Conservation (phyloP, 2,329 filamentous ascomycete genomes). For the Lasiodiplodia theobromae region DNA sequence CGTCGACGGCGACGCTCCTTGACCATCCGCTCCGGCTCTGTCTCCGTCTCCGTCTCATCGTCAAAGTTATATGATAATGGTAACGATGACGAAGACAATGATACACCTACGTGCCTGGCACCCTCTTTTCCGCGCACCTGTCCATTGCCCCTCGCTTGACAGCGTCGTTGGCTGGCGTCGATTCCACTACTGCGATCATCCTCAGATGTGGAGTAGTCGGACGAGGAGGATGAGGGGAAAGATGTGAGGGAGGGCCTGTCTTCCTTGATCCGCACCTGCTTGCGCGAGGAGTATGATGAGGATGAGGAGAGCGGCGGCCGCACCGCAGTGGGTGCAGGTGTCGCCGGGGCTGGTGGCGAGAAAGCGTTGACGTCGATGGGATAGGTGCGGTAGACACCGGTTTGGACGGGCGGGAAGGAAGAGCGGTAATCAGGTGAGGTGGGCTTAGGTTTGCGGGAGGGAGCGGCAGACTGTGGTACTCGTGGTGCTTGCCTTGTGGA, state of each 20-base stretch:
- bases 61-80: neutral
- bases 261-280: neutral
- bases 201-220: neutral
- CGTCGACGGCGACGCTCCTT: neutral
- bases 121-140: neutral
- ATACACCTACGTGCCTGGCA: neutral
- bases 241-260: neutral
- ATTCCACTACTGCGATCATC: neutral
- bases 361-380: neutral
- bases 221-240: neutral
- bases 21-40: neutral
- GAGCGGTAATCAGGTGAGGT: neutral
- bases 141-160: neutral
- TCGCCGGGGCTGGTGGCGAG: neutral
- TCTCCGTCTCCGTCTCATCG: neutral
- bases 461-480: neutral
- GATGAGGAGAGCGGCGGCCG: neutral
- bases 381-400: constrained; percentile 10
- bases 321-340: neutral
- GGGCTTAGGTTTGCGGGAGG: neutral
- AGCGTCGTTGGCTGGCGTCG: neutral
- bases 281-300: no score
- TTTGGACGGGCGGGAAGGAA: constrained; percentile 1
- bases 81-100: neutral
- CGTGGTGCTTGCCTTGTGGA: neutral